A percentile compares a stretch with the other conserved stretches of the same genome.
These are phyloP conservation scores for Chaetomidium leptoderma DNA, from an alignment of 495 filamentous ascomycete species.

Conservation along the genomic window DNA sequence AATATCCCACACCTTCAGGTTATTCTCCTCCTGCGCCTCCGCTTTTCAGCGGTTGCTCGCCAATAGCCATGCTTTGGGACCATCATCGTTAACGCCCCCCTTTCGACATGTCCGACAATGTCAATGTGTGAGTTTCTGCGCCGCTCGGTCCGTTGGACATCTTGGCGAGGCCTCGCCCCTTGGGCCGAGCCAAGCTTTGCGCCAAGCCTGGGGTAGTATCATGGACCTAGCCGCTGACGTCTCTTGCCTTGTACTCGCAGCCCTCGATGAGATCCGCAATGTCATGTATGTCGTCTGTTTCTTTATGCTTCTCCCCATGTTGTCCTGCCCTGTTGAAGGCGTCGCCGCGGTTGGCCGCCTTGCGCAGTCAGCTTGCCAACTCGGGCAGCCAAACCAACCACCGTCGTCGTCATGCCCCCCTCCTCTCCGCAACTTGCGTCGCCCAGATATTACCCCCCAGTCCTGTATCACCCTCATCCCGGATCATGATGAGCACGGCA, in stretches of 20 bases:
- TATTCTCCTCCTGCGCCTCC: not conserved
- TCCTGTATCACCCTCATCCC: slow-evolving; percentile 1
- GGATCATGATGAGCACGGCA: slow-evolving; percentile 4
- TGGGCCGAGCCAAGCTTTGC: slow-evolving; percentile 35
- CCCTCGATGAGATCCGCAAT: slow-evolving; percentile 39
- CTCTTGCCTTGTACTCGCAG: slow-evolving; percentile 33
- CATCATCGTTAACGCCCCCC: not conserved
- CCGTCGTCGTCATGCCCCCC: not conserved
- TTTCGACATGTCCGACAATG: slow-evolving; percentile 15
- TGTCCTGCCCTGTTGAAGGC: not conserved
- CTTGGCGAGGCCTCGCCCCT: slow-evolving; percentile 26
- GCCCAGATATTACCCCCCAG: not conserved
- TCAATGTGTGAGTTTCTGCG: slow-evolving; percentile 14
- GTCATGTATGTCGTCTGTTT: slow-evolving; percentile 31
- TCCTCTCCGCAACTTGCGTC: not conserved
- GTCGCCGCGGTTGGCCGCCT: no score
- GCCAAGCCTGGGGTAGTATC: slow-evolving; percentile 34
- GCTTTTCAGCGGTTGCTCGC: not conserved
- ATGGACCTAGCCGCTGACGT: slow-evolving; percentile 25
- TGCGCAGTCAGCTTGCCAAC: no score
- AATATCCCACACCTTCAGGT: not conserved
- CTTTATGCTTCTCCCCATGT: not conserved
- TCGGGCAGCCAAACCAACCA: slow-evolving; percentile 8
- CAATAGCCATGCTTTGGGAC: not conserved
- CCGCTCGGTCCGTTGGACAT: not conserved